These are phyloP conservation scores for Dioszegia hungarica DNA, from an alignment of 768 basidiomycete species.

Conservation along the genomic window DNA sequence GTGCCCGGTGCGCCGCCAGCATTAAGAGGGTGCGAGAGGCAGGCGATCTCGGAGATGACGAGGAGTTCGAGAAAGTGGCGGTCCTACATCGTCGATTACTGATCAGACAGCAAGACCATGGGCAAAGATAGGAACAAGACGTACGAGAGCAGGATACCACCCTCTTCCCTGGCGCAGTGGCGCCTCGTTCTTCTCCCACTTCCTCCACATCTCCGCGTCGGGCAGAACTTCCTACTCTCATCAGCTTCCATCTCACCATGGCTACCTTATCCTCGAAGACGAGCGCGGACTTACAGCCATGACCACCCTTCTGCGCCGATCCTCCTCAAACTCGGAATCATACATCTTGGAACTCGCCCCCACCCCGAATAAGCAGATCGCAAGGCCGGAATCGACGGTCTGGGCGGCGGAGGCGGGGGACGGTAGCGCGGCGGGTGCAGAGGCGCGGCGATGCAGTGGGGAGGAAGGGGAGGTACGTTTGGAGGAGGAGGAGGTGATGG, in stretches of 20 bases:
- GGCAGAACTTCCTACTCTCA: slow-evolving; percentile 43
- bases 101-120: no score
- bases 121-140: neutral
- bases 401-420: neutral
- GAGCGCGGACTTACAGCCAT: slow-evolving; percentile 27
- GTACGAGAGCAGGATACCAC: slow-evolving; percentile 44
- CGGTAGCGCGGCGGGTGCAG: neutral
- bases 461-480: neutral
- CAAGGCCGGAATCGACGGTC: slow-evolving; percentile 16
- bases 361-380: slow-evolving; percentile 37
- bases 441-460: neutral
- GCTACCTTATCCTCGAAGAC: neutral
- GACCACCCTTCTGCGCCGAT: slow-evolving; percentile 40
- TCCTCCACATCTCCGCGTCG: slow-evolving; percentile 44
- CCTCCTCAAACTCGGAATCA: slow-evolving; percentile 40
- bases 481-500: neutral
- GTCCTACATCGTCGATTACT: slow-evolving; percentile 27
- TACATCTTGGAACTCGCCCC: slow-evolving; percentile 20
- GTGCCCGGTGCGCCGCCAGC: slow-evolving; percentile 1
- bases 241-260: neutral
- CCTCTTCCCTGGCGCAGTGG: slow-evolving; percentile 44
- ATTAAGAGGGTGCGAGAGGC: slow-evolving; percentile 36
- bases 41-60: slow-evolving; percentile 45
- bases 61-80: slow-evolving; percentile 47
- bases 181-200: slow-evolving; percentile 47